phyloP scores from a whole-genome alignment of 176 grass and related monocot genomes.

The Stipa capillata region DNA sequence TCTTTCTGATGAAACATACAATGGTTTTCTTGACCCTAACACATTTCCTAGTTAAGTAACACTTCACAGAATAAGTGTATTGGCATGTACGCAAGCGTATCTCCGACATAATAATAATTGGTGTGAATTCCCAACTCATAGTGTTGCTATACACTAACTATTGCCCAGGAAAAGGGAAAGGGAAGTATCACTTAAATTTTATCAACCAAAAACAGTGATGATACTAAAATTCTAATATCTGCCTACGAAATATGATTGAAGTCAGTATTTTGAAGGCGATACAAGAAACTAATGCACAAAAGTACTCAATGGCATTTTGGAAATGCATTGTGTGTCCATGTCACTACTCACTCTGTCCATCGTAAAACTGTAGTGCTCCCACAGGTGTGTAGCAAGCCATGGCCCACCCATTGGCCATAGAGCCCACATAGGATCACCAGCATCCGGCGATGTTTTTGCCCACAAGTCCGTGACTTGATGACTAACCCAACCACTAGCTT shows the following conservation, averaged over 20 bases:
- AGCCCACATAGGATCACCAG: slow-evolving; percentile 68
- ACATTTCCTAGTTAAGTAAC: neutral
- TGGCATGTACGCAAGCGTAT: neutral
- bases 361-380: slow-evolving; percentile 87
- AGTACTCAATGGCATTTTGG: neutral
- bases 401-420: slow-evolving; percentile 95
- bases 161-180: neutral
- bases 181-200: neutral
- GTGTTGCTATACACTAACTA: neutral
- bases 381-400: slow-evolving; percentile 92
- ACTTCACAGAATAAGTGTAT: neutral
- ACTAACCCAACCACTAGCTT: slow-evolving; percentile 71
- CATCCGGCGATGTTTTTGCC: slow-evolving; percentile 87
- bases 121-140: neutral
- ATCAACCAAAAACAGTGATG: neutral
- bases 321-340: neutral
- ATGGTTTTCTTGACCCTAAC: neutral
- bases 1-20: neutral
- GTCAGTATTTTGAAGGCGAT: neutral
- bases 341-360: slow-evolving; percentile 68
- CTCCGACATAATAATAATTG: neutral
- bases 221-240: neutral
- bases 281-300: slow-evolving; percentile 2
- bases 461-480: slow-evolving; percentile 94
- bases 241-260: neutral